A percentile compares a stretch with the other conserved stretches of the same genome.
Conservation (phyloP, 345 rosid species). For the Syzygium aromaticum region DNA sequence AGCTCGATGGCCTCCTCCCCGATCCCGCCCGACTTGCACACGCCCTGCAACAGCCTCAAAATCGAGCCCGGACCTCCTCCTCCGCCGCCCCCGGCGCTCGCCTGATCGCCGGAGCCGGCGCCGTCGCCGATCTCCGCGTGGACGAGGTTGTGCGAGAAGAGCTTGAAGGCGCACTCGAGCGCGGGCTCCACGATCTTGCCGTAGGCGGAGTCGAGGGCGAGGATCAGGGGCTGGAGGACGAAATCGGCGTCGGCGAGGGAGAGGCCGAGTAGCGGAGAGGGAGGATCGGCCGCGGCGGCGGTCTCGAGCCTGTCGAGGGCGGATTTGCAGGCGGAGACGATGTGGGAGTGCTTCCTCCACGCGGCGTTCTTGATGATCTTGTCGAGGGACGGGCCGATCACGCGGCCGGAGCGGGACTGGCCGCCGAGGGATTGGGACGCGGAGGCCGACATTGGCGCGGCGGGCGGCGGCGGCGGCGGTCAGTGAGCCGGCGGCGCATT, state of each 20-base stretch:
- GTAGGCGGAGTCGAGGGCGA: slow-evolving; percentile 64
- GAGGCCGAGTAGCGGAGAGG: slow-evolving; percentile 47
- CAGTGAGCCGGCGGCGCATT: background rate
- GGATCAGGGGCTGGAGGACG: slow-evolving; percentile 53
- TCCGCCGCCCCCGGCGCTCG: background rate
- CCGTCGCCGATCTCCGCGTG: slow-evolving; percentile 46
- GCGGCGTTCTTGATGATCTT: slow-evolving; percentile 92
- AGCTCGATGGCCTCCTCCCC: slow-evolving; percentile 79
- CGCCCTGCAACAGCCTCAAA: slow-evolving; percentile 8
- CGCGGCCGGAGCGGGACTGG: slow-evolving; percentile 70
- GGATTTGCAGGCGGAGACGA: slow-evolving; percentile 80
- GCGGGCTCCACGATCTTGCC: slow-evolving; percentile 77
- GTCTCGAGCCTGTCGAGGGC: slow-evolving; percentile 73
- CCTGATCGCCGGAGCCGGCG: slow-evolving; percentile 20
- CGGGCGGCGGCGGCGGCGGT: background rate
- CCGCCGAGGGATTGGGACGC: slow-evolving; percentile 75
- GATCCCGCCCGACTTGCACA: slow-evolving; percentile 53
- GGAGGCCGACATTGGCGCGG: slow-evolving; percentile 41
- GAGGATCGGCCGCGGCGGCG: slow-evolving; percentile 21
- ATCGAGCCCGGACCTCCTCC: slow-evolving; percentile 19
- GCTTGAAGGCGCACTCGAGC: slow-evolving; percentile 66
- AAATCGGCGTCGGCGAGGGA: slow-evolving; percentile 55
- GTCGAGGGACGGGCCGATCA: slow-evolving; percentile 66
- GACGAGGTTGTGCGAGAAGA: slow-evolving; percentile 62
- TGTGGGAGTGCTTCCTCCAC: slow-evolving; percentile 86